Base-by-base conservation (phyloP, 179 eudicot species). In the Spinacia oleracea region DNA sequence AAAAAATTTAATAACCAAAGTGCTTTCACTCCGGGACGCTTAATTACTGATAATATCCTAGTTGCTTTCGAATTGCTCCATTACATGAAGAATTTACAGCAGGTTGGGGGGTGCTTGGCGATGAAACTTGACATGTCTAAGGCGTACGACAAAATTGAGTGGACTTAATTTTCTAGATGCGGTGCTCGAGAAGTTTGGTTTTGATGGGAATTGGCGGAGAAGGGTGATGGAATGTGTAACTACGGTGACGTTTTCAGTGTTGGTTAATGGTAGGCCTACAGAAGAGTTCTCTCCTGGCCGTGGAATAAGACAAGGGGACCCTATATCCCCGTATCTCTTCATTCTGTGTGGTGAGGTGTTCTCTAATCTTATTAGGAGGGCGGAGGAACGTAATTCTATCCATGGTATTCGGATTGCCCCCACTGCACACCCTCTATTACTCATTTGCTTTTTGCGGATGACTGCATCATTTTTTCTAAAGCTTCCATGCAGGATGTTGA, bases 271-370 rank as follows among this genome's bases (percentile, higher is more conserved):
- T 0, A 0, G 6, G 10, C 72, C 72, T 1, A 31, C 72, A 2
- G 8, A 35, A 1, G 12, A 4, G 1, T 20, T 68, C 11, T 6
- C 1, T 5, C 72, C 5, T 23, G 4, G 38, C 2, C 21, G 50
- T 5, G 72, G 72, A 1, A 32, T 68, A 5, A 14, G 72, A 3
- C 72, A 69, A 42, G 73, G 73, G 15, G 73, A 69, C 25, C 72
- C 55, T 0, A 5, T 42, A 4, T 42, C 55, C 0, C 73, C 73
- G 3, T 42, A 43, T 12, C 15, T 69, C 0, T 42, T 69, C 32
- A n/a, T 69, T 1, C 6, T 42, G 9, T 21, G 50, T 40, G 53
- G 32, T 1, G 73, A n/a, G n/a, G 53, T 9, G 0, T 45, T 45
- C 12, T 70, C 32, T 7, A 2, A 23, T 6, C 2, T 70, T 0